These are phyloP conservation scores for Sclerotinia borealis DNA, from an alignment of 2,329 filamentous ascomycete genomes.

Conservation along the genomic window DNA sequence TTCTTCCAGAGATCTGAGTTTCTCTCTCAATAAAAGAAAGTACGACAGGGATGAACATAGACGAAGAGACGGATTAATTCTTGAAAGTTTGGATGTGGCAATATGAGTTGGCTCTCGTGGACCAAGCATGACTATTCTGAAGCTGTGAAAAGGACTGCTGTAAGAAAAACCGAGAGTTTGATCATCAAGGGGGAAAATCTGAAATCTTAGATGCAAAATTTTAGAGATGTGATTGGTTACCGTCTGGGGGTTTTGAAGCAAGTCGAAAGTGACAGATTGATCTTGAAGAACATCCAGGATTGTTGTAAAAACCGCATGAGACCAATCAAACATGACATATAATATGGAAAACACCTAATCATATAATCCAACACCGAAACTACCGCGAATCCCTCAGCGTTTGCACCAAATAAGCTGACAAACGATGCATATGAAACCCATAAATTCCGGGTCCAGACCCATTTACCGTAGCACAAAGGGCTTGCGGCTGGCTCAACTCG, in stretches of 20 bases:
- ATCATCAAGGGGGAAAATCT: background rate
- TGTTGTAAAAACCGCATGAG: background rate
- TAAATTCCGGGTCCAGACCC: background rate
- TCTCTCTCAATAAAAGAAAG: background rate
- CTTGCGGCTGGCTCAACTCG: background rate
- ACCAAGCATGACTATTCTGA: background rate
- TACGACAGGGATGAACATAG: background rate
- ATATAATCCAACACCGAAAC: background rate
- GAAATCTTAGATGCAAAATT: too few species aligned
- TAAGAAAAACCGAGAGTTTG: background rate
- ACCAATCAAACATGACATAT: background rate
- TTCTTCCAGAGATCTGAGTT: background rate
- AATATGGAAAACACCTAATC: background rate
- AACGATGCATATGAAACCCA: background rate
- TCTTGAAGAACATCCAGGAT: rapidly evolving
- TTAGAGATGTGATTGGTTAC: background rate
- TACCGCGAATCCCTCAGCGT: too few species aligned
- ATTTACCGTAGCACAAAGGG: background rate
- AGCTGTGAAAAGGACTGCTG: background rate
- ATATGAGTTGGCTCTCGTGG: background rate
- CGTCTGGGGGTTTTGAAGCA: background rate
- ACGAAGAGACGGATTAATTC: background rate
- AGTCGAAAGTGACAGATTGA: too few species aligned
- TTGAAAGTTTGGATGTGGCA: background rate
- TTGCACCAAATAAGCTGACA: background rate